Percentiles rank a stretch among this genome's conserved stretches.
Evolutionary conservation across 139 green algal genomes (phyloP).

Genomic region (Chlamydomonas sphaeroides): DNA sequence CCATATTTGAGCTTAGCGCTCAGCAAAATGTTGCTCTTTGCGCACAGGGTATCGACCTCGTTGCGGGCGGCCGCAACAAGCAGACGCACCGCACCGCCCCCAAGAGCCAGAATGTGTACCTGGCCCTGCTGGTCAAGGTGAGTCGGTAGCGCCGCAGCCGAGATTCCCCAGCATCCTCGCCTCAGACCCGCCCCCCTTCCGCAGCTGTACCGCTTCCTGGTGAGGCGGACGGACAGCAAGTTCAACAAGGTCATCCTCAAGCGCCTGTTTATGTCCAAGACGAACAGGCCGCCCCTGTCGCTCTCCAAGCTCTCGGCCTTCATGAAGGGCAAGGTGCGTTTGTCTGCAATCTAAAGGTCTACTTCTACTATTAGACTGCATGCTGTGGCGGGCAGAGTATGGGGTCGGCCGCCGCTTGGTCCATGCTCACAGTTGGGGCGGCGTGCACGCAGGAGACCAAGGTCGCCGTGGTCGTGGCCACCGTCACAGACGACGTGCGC

Average conservation of each 20-base stretch:
- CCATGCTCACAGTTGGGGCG: not conserved
- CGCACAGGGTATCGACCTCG: slow-evolving; percentile 97
- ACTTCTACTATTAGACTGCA: too few species aligned
- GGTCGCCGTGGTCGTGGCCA: slow-evolving; percentile 94
- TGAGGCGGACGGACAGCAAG: slow-evolving; percentile 89
- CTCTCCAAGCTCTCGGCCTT: slow-evolving; percentile 93
- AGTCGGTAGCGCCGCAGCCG: not conserved
- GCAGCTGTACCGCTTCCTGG: slow-evolving; percentile 99
- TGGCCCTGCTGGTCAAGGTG: slow-evolving; percentile 99
- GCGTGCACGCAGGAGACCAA: slow-evolving; percentile 76
- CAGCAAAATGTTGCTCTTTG: not conserved
- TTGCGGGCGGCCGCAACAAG: slow-evolving; percentile 96
- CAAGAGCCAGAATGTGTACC: slow-evolving; percentile 99
- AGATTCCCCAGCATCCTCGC: too few species aligned
- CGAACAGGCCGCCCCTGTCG: slow-evolving; percentile 94
- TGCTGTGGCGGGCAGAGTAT: not conserved
- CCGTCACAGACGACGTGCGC: slow-evolving; percentile 95
- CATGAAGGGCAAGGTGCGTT: slow-evolving; percentile 94
- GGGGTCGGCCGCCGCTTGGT: too few species aligned
- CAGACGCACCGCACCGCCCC: slow-evolving; percentile 87
- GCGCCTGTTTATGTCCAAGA: slow-evolving; percentile 95
- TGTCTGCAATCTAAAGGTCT: too few species aligned
- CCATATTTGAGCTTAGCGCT: too few species aligned
- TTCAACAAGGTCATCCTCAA: slow-evolving; percentile 99
- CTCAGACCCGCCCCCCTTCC: not conserved